Percentiles rank a stretch among this genome's conserved stretches.
phyloP scores from a whole-genome alignment of 371 early-diverging fungal genomes.

The Dentiscutata heterogama region DNA sequence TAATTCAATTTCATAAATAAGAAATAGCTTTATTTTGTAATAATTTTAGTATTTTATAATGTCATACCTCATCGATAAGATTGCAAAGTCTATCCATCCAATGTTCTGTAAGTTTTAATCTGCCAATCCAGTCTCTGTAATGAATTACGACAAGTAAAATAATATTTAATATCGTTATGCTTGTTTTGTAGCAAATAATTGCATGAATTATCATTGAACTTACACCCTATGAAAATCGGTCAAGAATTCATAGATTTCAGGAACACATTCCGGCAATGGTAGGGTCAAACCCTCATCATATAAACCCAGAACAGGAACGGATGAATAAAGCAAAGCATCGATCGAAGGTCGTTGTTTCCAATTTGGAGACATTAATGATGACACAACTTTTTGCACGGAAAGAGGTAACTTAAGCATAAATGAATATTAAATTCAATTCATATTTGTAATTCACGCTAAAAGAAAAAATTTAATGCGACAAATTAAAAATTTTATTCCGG shows the following conservation, averaged over 20 bases:
- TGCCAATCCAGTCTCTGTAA: slow-evolving; percentile 58
- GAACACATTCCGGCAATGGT: slow-evolving; percentile 64
- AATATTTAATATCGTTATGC: not conserved
- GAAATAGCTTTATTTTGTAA: not conserved
- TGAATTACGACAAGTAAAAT: not conserved
- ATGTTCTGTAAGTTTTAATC: slow-evolving; percentile 64
- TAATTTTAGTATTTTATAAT: not conserved
- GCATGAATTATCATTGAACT: slow-evolving; percentile 8
- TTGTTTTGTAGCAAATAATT: not conserved
- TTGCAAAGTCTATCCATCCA: slow-evolving; percentile 66
- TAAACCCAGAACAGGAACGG: slow-evolving; percentile 60
- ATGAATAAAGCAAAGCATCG: slow-evolving; percentile 63
- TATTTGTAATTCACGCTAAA: not conserved
- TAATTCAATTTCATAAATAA: not conserved
- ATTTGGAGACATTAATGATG: slow-evolving; percentile 55
- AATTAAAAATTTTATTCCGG: too few species aligned
- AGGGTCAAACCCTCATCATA: slow-evolving; percentile 59
- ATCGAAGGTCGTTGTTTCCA: slow-evolving; percentile 68
- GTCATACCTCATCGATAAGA: slow-evolving; percentile 60
- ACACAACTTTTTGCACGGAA: slow-evolving; percentile 56
- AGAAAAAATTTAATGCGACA: too few species aligned
- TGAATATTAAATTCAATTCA: not conserved
- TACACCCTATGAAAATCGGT: slow-evolving; percentile 69
- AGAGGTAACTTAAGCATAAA: slow-evolving; percentile 55
- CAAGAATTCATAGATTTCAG: slow-evolving; percentile 72